phyloP scores from a whole-genome alignment of 129 eudicot genomes.

The Kitagawia praeruptora region DNA sequence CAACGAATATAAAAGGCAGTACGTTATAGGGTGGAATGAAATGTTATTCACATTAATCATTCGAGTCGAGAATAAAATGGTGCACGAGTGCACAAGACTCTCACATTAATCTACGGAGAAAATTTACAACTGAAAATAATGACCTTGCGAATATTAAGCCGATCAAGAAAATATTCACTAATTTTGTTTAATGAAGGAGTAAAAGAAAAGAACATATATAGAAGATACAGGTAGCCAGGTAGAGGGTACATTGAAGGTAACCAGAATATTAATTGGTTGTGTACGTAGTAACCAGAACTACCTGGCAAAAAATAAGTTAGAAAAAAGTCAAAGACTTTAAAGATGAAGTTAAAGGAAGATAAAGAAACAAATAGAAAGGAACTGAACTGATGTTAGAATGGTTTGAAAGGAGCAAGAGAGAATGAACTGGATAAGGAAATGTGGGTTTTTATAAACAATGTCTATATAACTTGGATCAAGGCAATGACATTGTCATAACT shows the following conservation, averaged over 20 bases:
- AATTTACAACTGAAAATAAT: no score
- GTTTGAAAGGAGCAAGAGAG: neutral
- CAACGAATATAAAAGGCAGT: neutral
- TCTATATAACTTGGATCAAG: neutral
- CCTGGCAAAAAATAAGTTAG: neutral
- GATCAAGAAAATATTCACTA: no score
- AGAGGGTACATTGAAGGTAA: neutral
- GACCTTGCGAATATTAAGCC: neutral
- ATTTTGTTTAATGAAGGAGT: no score
- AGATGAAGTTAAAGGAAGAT: neutral
- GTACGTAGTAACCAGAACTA: neutral
- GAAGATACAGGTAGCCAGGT: neutral
- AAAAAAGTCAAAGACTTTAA: neutral
- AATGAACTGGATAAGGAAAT: conserved; percentile 1
- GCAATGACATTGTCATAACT: conserved; percentile 5
- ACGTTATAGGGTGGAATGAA: no score
- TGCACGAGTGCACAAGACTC: neutral
- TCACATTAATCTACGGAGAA: neutral
- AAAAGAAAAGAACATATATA: neutral
- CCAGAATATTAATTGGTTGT: neutral
- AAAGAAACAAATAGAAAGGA: neutral
- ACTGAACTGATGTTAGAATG: neutral
- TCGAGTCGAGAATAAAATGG: neutral
- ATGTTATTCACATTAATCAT: no score
- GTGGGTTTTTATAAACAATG: neutral